Evolutionary conservation across 768 basidiomycete genomes (phyloP).

Genomic region (Lentinula guzmanii): DNA sequence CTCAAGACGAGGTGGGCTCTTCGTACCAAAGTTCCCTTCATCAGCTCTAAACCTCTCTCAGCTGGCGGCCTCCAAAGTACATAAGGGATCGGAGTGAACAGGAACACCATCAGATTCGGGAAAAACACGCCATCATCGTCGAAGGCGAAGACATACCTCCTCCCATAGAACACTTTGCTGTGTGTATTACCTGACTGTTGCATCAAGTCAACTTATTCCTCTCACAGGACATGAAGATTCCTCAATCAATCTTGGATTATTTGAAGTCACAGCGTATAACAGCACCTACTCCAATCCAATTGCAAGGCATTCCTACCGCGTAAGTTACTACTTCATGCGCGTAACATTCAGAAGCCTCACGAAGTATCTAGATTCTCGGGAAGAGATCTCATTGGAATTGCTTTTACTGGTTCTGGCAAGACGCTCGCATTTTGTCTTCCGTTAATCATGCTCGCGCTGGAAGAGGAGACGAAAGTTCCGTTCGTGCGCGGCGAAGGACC

Average conservation of each 20-base stretch:
- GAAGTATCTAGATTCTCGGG: constrained; percentile 70
- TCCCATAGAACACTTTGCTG: constrained; percentile 84
- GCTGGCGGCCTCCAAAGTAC: constrained; percentile 86
- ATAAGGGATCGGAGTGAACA: constrained; percentile 66
- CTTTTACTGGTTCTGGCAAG: constrained; percentile 98
- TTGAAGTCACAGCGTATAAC: constrained; percentile 82
- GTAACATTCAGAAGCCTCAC: constrained; percentile 10
- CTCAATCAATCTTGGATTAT: constrained; percentile 73
- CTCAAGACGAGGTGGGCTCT: constrained; percentile 66
- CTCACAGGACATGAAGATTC: constrained; percentile 96
- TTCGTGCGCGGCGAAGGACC: constrained; percentile 94
- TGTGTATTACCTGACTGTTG: constrained; percentile 22
- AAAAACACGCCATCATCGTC: constrained; percentile 92
- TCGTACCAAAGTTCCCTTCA: background rate
- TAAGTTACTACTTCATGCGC: constrained; percentile 30
- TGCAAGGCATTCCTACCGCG: constrained; percentile 96
- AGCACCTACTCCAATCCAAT: constrained; percentile 90
- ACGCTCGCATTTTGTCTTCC: constrained; percentile 99
- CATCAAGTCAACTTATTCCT: constrained; percentile 6
- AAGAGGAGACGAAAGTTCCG: constrained; percentile 88
- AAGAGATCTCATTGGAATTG: constrained; percentile 97
- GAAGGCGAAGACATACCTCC: constrained; percentile 93
- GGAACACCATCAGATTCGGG: constrained; percentile 69
- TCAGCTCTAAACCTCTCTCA: constrained; percentile 19
- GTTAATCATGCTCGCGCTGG: constrained; percentile 91